phyloP scores from a whole-genome alignment of 257 asterid genomes.

The Plantago major region DNA sequence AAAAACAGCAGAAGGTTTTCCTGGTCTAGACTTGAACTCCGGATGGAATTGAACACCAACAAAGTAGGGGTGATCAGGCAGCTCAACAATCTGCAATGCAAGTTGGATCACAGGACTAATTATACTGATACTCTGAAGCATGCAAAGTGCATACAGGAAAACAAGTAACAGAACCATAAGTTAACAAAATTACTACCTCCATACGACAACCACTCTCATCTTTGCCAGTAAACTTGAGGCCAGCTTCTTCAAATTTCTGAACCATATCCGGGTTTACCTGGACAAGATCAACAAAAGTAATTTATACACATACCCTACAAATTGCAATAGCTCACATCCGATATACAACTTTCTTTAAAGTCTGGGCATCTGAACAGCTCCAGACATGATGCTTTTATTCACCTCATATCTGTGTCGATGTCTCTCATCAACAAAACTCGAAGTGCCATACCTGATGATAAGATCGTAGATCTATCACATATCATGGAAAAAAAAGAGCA shows the following conservation, averaged over 20 bases:
- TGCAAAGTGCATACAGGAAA: neutral
- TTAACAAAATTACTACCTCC: conserved; percentile 48
- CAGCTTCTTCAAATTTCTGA: conserved; percentile 56
- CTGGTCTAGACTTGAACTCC: conserved; percentile 74
- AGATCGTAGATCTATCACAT: conserved; percentile 12
- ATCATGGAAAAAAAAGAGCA: neutral
- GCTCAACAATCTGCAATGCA: conserved; percentile 57
- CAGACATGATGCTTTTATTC: conserved; percentile 20
- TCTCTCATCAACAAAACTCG: conserved; percentile 73
- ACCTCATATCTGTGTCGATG: conserved; percentile 99
- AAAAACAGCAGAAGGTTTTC: conserved; percentile 65
- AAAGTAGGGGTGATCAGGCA: conserved; percentile 62
- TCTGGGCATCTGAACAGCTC: conserved; percentile 6
- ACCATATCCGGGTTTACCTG: conserved; percentile 86
- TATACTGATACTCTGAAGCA: conserved; percentile 7
- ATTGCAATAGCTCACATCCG: neutral
- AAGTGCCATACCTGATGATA: conserved; percentile 50
- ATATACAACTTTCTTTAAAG: neutral
- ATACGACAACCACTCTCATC: conserved; percentile 71
- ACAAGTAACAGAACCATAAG: neutral
- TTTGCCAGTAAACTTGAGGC: conserved; percentile 63
- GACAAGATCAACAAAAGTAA: conserved; percentile 14
- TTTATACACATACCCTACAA: neutral
- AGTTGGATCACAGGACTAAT: neutral
- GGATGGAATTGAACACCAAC: conserved; percentile 78